Evolutionary conservation across 352 stramenopile genomes (phyloP), one percentile per base, ranked within the genome.

Genomic region (Aphanomyces astaci): DNA sequence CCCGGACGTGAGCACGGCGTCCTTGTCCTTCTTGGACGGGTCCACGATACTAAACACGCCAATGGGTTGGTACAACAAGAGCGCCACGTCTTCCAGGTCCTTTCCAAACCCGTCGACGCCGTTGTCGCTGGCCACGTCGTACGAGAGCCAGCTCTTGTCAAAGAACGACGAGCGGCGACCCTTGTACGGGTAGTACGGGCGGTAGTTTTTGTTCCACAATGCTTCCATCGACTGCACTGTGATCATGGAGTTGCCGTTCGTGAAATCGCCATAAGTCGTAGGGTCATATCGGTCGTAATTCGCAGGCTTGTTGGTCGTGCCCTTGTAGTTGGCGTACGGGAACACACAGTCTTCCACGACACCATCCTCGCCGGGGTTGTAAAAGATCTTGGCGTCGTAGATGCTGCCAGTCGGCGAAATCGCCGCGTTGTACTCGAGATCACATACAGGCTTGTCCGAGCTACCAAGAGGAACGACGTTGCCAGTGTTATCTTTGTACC

Each of bases 151-250:
- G 32, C 82, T 69, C 55, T 80, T 80, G 46, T 88, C 66, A 77
- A 85, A 94, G 70, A 92, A 94, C 22, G 80, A 67, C 31, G 77
- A 87, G 27, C 76, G 78, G 25, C 78, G 77, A 4, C 57, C 74
- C 32, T 71, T 73, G 70, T 82, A 89, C 9, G 86, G 86, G 45
- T 86, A 77, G 75, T 92, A 94, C 19, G 80, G 75, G 36, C 79
- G 84, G 72, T 88, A 94, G 19, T 78, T 74, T 17, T 66, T 65
- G 17, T 73, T 65, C 72, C 70, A 80, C 1, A 76, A 69, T 0
- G 72, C 73, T 69, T 81, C 70, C 63, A 88, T 88, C 19, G 78
- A 73, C 64, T 90, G 78, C 30, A 82, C 73, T 10, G 80, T 79
- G 40, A 78, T 68, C n/a, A 79, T 72, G 15, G 63, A 13, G 43